phyloP scores from a whole-genome alignment of 257 asterid species.

The Lavandula angustifolia region DNA sequence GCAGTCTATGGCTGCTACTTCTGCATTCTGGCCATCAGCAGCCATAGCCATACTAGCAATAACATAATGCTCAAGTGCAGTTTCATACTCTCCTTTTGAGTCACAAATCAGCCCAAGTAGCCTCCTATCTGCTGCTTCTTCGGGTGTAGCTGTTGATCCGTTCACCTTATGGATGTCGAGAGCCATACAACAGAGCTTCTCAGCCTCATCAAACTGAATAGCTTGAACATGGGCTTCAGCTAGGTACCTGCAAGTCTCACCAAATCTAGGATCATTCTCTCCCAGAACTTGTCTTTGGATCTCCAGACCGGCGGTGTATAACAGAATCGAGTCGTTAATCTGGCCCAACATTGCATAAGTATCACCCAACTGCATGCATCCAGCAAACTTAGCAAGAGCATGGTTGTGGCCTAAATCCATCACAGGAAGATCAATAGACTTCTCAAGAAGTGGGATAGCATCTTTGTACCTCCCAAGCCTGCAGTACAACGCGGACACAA shows the following conservation, averaged over 20 bases:
- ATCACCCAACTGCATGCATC: constrained; percentile 97
- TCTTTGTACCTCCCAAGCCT: constrained; percentile 55
- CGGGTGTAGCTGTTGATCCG: constrained; percentile 50
- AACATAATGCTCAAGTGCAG: constrained; percentile 86
- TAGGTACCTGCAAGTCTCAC: constrained; percentile 83
- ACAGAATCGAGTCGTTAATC: constrained; percentile 70
- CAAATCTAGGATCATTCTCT: constrained; percentile 70
- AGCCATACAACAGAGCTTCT: constrained; percentile 70
- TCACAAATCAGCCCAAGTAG: constrained; percentile 82
- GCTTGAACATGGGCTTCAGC: constrained; percentile 98
- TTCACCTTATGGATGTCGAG: constrained; percentile 64
- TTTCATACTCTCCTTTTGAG: constrained; percentile 74
- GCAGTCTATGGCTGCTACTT: constrained; percentile 77
- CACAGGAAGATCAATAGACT: constrained; percentile 69
- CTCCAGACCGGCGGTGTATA: constrained; percentile 81
- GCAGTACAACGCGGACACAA: constrained; percentile 72
- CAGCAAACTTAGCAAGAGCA: constrained; percentile 92
- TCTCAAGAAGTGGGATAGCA: constrained; percentile 78
- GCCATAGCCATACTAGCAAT: constrained; percentile 89
- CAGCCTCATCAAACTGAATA: constrained; percentile 83
- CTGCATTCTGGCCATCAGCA: constrained; percentile 60
- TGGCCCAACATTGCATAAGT: constrained; percentile 85
- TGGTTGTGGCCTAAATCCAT: constrained; percentile 80
- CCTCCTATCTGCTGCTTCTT: constrained; percentile 89
- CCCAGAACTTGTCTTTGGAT: constrained; percentile 83